Evolutionary conservation across 495 filamentous ascomycete species (phyloP).

Genomic region (Lepidopterella palustris): DNA sequence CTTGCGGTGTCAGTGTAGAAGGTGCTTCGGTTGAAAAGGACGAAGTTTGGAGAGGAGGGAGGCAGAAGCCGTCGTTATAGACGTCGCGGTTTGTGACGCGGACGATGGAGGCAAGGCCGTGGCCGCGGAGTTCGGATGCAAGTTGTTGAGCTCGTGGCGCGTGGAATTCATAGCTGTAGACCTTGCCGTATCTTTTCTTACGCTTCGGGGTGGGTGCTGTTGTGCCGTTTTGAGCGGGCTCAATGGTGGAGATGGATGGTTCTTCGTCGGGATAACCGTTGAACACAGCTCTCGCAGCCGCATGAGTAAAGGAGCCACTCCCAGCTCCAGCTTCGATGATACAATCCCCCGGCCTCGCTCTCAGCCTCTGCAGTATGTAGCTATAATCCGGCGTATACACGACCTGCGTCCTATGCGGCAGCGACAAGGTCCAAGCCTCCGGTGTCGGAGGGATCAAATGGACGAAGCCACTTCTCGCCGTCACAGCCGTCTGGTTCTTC

Average conservation of each 20-base stretch:
- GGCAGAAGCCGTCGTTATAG: conserved; percentile 71
- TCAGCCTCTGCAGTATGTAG: conserved; percentile 83
- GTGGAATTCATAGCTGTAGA: conserved; percentile 94
- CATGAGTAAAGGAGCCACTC: conserved; percentile 93
- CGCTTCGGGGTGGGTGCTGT: conserved; percentile 27
- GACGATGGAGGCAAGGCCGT: conserved; percentile 66
- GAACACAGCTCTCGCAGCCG: conserved; percentile 79
- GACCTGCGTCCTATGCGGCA: conserved; percentile 93
- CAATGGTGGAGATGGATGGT: neutral
- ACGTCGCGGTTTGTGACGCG: conserved; percentile 87
- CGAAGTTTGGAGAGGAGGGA: conserved; percentile 8
- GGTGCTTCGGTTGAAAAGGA: neutral
- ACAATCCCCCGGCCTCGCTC: conserved; percentile 68
- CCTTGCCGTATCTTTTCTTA: conserved; percentile 52
- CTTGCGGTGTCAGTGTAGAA: conserved; percentile 50
- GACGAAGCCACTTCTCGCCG: conserved; percentile 75
- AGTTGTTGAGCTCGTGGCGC: conserved; percentile 66
- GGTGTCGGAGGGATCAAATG: conserved; percentile 88
- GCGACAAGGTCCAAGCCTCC: conserved; percentile 81
- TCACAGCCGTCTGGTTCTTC: conserved; percentile 37
- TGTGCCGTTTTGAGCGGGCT: conserved; percentile 10
- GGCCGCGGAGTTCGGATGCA: conserved; percentile 62
- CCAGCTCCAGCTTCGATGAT: conserved; percentile 93
- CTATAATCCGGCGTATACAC: conserved; percentile 98
- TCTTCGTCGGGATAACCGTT: conserved; percentile 57